Evolutionary conservation across 768 basidiomycete species (phyloP), one percentile per base, ranked within the genome.

Genomic region (Xerocomellus intermedius): DNA sequence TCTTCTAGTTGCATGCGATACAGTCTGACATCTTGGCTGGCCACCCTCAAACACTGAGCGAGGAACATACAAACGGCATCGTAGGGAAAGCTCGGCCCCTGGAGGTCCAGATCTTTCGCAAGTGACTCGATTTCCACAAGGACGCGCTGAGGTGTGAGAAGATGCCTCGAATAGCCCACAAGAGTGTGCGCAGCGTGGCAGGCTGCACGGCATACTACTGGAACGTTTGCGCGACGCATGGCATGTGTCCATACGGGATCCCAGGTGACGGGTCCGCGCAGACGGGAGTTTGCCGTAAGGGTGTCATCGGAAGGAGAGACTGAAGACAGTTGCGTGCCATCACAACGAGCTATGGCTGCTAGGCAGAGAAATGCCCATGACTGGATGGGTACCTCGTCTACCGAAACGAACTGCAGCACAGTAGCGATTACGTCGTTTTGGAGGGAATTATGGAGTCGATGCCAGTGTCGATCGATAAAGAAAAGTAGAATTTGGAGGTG

Each of bases 11-110:
- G 86, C 80, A 94, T 82, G 16, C 88, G 82, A 71, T 91, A 91
- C 16, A 98, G 72, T 19, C 87, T 81, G 54, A 89, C 86, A 65
- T 98, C 94, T 64, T 87, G 85, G 54, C 82, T 84, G 0, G 92
- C 86, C 22, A 92, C 75, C 17, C 76, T 78, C 44, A 98, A 75
- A 52, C 84, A 87, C 26, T 81, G 75, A 6, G 81, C 74, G 43
- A 98, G 76, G 66, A 98, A 93, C 53, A 77, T 75, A 75, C 95
- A 97, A 37, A 96, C 92, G 1, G 95, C 85, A 65, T 99, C 97
- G 63, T 81, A 89, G 0, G 94, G 93, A 63, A 82, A 86, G 14
- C 84, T 74, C 2, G 95, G 94, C 0, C 94, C 95, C 72, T 98
- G 96, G 16, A 97, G 81, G 59, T 92, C 88, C 54, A 99, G 76